phyloP scores from a whole-genome alignment of 2,329 filamentous ascomycete species.

The Pseudocercospora ulei region DNA sequence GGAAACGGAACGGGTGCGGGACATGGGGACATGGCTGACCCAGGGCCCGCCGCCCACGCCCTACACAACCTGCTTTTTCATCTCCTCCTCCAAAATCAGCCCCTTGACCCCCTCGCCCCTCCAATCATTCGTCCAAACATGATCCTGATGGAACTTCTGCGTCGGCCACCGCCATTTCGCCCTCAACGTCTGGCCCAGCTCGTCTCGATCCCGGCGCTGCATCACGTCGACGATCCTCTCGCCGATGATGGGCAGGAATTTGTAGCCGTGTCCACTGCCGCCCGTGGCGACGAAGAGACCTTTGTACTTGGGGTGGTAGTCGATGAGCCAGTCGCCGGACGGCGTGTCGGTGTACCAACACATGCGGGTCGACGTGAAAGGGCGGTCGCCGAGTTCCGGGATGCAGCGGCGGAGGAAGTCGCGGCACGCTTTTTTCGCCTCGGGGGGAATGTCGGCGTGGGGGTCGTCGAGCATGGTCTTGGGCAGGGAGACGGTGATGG shows the following conservation, averaged over 20 bases:
- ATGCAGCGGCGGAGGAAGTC: constrained; percentile 50
- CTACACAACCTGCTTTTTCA: constrained; percentile 24
- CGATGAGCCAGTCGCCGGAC: constrained; percentile 48
- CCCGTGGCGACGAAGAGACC: constrained; percentile 52
- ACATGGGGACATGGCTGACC: no score
- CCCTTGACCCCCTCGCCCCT: constrained; percentile 33
- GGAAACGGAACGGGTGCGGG: no score
- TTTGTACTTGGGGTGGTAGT: constrained; percentile 43
- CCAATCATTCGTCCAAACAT: constrained; percentile 36
- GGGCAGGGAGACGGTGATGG: constrained; percentile 43
- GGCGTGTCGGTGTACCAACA: constrained; percentile 52
- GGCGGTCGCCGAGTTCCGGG: constrained; percentile 34
- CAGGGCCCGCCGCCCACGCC: no score
- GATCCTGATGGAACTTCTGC: constrained; percentile 33
- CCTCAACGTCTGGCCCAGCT: constrained; percentile 43
- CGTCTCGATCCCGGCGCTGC: constrained; percentile 35
- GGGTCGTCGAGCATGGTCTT: constrained; percentile 42
- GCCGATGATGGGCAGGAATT: constrained; percentile 52
- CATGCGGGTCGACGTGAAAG: constrained; percentile 42
- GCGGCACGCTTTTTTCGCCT: constrained; percentile 55
- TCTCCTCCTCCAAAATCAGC: constrained; percentile 34
- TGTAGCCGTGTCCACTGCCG: constrained; percentile 54
- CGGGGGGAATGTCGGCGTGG: constrained; percentile 43
- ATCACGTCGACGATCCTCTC: constrained; percentile 47
- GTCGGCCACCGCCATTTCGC: constrained; percentile 52